These are phyloP conservation scores for Tricholoma hemisulphureum DNA, from an alignment of 768 basidiomycete genomes.

Conservation along the genomic window DNA sequence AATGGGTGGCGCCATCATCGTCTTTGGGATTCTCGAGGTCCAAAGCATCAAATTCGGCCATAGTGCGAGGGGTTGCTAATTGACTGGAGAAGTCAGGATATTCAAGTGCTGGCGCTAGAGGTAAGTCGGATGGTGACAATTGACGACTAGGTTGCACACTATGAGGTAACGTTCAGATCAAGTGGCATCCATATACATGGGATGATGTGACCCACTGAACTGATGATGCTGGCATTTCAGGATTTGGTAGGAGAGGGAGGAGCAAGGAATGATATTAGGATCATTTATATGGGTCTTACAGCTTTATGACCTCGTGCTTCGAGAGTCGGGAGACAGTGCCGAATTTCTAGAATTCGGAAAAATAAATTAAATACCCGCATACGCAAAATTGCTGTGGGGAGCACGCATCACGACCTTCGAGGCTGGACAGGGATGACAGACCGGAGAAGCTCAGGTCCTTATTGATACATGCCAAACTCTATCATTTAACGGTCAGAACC, in stretches of 20 bases:
- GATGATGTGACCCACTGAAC: slow-evolving; percentile 16
- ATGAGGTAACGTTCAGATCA: slow-evolving; percentile 6
- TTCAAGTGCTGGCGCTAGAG: not conserved
- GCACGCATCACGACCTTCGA: not conserved
- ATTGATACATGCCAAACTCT: not conserved
- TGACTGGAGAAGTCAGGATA: slow-evolving; percentile 5
- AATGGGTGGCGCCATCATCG: not conserved
- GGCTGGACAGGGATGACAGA: slow-evolving; percentile 12
- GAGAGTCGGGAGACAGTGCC: slow-evolving; percentile 14
- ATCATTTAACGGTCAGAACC: not conserved
- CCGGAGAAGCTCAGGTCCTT: slow-evolving; percentile 7
- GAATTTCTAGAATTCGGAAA: slow-evolving; percentile 6
- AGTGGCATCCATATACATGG: slow-evolving; percentile 8
- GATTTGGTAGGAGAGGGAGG: slow-evolving; percentile 9
- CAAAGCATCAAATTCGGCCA: slow-evolving; percentile 6
- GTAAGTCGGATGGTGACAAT: slow-evolving; percentile 4
- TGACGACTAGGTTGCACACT: slow-evolving; percentile 9
- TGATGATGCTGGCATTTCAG: slow-evolving; percentile 11
- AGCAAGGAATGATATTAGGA: not conserved
- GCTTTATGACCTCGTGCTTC: slow-evolving; percentile 14
- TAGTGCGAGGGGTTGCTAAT: slow-evolving; percentile 11
- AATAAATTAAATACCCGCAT: slow-evolving; percentile 9
- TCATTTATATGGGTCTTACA: slow-evolving; percentile 17
- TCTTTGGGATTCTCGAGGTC: slow-evolving; percentile 3
- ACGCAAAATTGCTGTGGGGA: slow-evolving; percentile 16